Base-by-base conservation (phyloP, 345 rosid genomes). In the Arabidopsis thaliana region DNA sequence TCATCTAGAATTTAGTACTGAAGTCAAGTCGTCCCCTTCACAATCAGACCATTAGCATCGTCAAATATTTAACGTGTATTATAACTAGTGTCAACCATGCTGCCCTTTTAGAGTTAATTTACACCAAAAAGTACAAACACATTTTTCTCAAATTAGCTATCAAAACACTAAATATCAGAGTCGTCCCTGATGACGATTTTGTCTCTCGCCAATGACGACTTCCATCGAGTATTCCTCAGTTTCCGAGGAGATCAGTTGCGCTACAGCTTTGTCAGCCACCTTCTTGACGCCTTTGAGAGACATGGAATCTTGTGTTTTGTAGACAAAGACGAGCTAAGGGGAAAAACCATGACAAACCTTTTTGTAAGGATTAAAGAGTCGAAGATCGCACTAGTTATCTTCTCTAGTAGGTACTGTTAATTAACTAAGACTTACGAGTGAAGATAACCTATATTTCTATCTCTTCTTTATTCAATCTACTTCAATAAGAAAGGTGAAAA, bases 361-460 rank as follows among this genome's bases (percentile, higher is more conserved):
- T 44, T 63, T 44, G 52, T 63, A 14, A 42, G 67, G 37, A 62
- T 62, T 20, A 24, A 62, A 62, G 67, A 62, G 36, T 62, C 67
- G 2, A 62, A 25, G 12, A 62, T 62, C 23, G 67, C 67, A 2
- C 16, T 62, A 12, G 67, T 44, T 6, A 44, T 62, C 37, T 62
- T 62, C 12, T 62, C 67, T 14, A 42, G 34, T 5, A 62, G 51
- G 48, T 60, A 60, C 30, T 28, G 30, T 28, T 28, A 28, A 28
- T 28, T 1, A 28, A 28, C 2, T 1, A 16, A 59, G 32, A 10
- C 14, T 16, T 9, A 59, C n/a, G 44, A 58, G 23, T 28, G 2
- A 28, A 28, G 30, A 28, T 9, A 7, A 57, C 24, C 12, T 57
- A 36, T 25, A 13, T 6, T 14, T 8, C 8, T 46, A 46, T 46